Conservation (phyloP, 2,329 filamentous ascomycete genomes). For the Colletotrichum sp. region DNA sequence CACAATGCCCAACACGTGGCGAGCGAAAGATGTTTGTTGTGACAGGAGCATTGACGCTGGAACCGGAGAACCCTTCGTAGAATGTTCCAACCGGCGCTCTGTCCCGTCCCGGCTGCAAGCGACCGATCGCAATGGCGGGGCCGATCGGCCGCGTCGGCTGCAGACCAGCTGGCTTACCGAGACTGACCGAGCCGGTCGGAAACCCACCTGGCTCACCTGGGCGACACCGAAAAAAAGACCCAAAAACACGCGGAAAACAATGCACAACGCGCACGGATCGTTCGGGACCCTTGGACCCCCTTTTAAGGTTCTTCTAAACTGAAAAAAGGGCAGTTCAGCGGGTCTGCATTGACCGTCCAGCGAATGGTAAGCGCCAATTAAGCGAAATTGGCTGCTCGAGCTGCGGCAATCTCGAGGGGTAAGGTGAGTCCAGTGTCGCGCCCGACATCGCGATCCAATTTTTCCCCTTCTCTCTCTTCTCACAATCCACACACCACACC, state of each 20-base stretch:
- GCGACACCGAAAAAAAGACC: not conserved
- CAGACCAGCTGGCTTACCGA: not conserved
- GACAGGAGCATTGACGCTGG: not conserved
- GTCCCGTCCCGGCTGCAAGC: not conserved
- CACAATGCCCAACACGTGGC: not conserved
- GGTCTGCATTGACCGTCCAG: not conserved
- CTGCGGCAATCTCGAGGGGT: not conserved
- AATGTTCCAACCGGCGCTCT: not conserved
- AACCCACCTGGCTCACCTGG: not conserved
- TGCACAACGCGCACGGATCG: not conserved
- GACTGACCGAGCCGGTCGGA: not conserved
- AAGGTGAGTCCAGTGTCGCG: not conserved
- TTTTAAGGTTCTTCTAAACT: not conserved
- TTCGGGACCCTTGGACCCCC: not conserved
- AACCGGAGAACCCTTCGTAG: not conserved
- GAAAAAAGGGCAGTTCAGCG: slow-evolving; percentile 1
- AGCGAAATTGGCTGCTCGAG: slow-evolving; percentile 4
- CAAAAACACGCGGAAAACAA: not conserved
- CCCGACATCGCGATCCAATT: not conserved
- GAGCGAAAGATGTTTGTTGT: not conserved
- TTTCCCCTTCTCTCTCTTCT: not conserved
- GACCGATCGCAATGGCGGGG: not conserved
- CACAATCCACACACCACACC: slow-evolving; percentile 5
- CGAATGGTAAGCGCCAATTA: slow-evolving; percentile 1
- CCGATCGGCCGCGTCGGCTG: not conserved